These are phyloP conservation scores for Ceratocystis colombiana DNA, from an alignment of 2,329 filamentous ascomycete genomes.

Conservation along the genomic window DNA sequence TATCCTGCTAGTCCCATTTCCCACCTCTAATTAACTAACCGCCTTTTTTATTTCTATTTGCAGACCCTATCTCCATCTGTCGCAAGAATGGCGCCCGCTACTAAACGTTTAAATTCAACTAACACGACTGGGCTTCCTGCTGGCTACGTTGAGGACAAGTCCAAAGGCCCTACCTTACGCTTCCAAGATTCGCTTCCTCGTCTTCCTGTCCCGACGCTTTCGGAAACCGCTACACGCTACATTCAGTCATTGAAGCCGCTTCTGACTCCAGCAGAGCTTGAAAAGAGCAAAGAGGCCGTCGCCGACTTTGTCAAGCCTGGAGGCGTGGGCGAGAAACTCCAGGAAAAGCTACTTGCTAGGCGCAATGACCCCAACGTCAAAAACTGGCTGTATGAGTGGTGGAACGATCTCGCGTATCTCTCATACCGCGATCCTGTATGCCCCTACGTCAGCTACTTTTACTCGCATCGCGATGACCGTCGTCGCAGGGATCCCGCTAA, in stretches of 20 bases:
- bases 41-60: not conserved
- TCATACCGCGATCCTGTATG: slow-evolving; percentile 90
- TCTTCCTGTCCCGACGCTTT: slow-evolving; percentile 68
- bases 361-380: slow-evolving; percentile 69
- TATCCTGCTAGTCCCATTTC: not conserved
- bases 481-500: slow-evolving; percentile 78
- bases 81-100: slow-evolving; percentile 22
- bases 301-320: slow-evolving; percentile 82
- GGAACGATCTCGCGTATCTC: slow-evolving; percentile 92
- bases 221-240: slow-evolving; percentile 72
- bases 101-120: slow-evolving; percentile 27
- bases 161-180: slow-evolving; percentile 70
- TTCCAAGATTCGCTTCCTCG: slow-evolving; percentile 77
- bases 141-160: slow-evolving; percentile 72
- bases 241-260: slow-evolving; percentile 70
- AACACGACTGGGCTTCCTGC: slow-evolving; percentile 14
- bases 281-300: slow-evolving; percentile 69
- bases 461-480: slow-evolving; percentile 92
- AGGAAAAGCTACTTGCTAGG: slow-evolving; percentile 73
- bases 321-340: slow-evolving; percentile 69
- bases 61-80: slow-evolving; percentile 17
- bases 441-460: slow-evolving; percentile 98
- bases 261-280: slow-evolving; percentile 57
- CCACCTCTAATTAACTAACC: not conserved
- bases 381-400: slow-evolving; percentile 98